Base-by-base conservation (phyloP, 2,329 filamentous ascomycete species). In the Tolypocladium album region DNA sequence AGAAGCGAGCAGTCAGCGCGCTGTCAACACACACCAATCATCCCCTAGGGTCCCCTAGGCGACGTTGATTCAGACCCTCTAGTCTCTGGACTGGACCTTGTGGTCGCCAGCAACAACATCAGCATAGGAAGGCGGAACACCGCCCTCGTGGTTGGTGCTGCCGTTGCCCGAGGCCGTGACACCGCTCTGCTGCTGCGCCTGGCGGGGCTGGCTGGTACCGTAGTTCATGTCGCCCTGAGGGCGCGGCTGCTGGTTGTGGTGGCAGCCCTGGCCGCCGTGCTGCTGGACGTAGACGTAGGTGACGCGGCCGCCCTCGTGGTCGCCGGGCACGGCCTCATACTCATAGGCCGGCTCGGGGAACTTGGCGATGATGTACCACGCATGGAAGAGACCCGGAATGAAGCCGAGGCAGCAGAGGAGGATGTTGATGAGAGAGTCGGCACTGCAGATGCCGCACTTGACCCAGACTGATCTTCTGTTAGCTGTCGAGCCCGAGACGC, bases 331-430 rank as follows among this genome's bases (percentile, higher is more conserved):
- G 57, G 79, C 76, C 66, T 90, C 84, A 75, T 94, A 92, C 64
- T 88, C 84, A 73, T 82, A 83, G 61, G 87, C 80, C 47, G 82
- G 66, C 62, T 97, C 93, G 61, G 94, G 94, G 73, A 88, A 90
- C 71, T 90, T 88, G 69, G 90, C 84, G 75, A 99, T 97, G 75
- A 97, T 96, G 82, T 97, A 99, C 93, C 94, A 97, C 64, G 92
- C 85, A 78, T 99, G 94, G 2, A 99, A 78, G 57, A 97, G 88
- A 62, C 93, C 93, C 24, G 93, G 93, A 62, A 97, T 75, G 70
- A 82, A 91, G 68, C 88, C 89, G 27, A 93, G 84, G 59, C 85
- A 72, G 75, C 89, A 94, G 68, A 97, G 90, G 55, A 92, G 88
- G 74, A 97, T 87, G 79, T 99, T 99, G 80, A 99, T 96, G 68